Base-by-base conservation (phyloP, 75 land plant species). In the Selaginella tamariscina region DNA sequence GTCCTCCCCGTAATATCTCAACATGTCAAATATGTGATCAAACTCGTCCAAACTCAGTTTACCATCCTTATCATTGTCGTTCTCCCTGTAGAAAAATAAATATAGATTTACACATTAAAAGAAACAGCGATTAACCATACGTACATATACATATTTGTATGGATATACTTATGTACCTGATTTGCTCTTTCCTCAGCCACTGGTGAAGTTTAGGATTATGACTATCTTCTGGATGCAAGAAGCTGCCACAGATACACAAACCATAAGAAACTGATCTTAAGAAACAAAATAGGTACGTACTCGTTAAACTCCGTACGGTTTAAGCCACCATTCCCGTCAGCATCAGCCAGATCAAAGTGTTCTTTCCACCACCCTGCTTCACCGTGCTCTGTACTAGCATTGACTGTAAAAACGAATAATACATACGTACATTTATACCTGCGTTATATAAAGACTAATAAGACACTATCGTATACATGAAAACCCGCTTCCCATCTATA, bases 301-400 rank as follows among this genome's bases (percentile, higher is more conserved):
- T 92, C 82, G 65, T 88, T 86, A 69, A 88, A 92, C 60, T 92
- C 97, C 22, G 84, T 88, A 24, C 74, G 33, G 79, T 88, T 88
- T 32, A 92, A 69, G 62, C 74, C 73, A 24, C 87, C 97, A 86
- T 92, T 84, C 27, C 85, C 85, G 81, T 92, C 82, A n/a, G 71
- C 81, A 80, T 92, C 97, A 39, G 90, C 84, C 39, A 86, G 81
- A 77, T 86, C 88, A 69, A 92, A 92, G 66, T 92, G 97, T 66
- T 84, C 89, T 56, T 83, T 82, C 66, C 74, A 89, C 94, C 94
- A 92, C 32, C 93, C 97, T 77, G 82, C 72, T 26, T 81, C 83
- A 77, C 79, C 82, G 65, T 80, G 76, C 27, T 56, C 72, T 69
- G 44, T 82, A 29, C 65, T 77, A 67, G 72, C 67, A 29, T 71